Conservation (phyloP, 73 alveolate species). For the Uronychia binucleata region DNA sequence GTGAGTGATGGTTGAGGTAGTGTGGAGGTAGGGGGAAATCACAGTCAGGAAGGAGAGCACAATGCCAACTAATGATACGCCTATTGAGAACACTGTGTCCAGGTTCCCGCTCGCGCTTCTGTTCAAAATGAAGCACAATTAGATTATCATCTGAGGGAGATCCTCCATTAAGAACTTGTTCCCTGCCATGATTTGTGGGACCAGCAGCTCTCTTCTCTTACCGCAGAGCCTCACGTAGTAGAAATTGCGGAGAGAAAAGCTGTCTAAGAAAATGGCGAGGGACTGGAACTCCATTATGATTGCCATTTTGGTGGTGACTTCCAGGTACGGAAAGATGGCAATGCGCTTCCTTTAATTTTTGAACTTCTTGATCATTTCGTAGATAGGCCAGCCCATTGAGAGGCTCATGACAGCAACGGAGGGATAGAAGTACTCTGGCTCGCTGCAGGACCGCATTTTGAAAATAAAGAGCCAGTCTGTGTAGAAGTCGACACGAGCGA, state of each 20-base stretch:
- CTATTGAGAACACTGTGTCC: neutral
- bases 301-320: neutral
- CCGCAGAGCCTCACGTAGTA: neutral
- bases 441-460: neutral
- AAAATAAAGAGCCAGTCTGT: neutral
- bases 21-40: too few species aligned
- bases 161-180: neutral
- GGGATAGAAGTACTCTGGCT: neutral
- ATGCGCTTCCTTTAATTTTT: too few species aligned
- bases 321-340: neutral
- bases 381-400: neutral
- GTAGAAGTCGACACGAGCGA: neutral
- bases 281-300: neutral
- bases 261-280: neutral
- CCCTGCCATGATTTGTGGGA: neutral
- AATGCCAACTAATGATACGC: neutral
- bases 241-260: neutral
- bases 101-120: neutral
- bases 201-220: neutral
- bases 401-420: neutral
- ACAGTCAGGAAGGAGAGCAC: neutral
- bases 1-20: too few species aligned
- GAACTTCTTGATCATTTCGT: neutral
- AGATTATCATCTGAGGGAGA: neutral
- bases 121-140: neutral